These are phyloP conservation scores for Pleurotus eryngii DNA, from an alignment of 768 basidiomycete genomes.

Conservation along the genomic window DNA sequence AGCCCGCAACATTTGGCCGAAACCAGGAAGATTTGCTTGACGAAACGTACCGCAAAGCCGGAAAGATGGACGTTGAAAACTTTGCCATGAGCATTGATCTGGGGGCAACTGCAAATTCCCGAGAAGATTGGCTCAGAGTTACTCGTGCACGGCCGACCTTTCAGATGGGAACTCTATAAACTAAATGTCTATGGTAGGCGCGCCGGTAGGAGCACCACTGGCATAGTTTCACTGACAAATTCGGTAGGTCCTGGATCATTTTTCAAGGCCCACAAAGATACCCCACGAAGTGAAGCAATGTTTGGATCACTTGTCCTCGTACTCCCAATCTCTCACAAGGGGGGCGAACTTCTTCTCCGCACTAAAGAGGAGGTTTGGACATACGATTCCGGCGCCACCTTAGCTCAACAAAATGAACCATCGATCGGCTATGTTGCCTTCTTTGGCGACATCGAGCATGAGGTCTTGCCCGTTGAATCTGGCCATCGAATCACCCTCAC, in stretches of 20 bases:
- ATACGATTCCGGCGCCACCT: constrained; percentile 27
- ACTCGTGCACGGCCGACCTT: constrained; percentile 12
- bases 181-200: constrained; percentile 41
- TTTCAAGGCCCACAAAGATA: constrained; percentile 46
- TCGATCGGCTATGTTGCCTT: constrained; percentile 33
- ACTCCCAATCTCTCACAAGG: constrained; percentile 36
- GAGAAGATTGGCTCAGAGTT: constrained; percentile 19
- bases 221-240: too few species aligned
- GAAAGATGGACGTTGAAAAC: not conserved
- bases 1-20: not conserved
- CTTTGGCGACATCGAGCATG: constrained; percentile 43
- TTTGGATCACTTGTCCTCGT: constrained; percentile 47
- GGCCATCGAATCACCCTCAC: constrained; percentile 35
- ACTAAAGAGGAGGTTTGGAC: constrained; percentile 24
- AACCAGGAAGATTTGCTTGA: not conserved
- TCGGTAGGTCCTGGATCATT: constrained; percentile 31
- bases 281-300: constrained; percentile 37
- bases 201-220: not conserved
- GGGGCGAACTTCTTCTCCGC: constrained; percentile 31
- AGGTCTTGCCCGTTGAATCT: constrained; percentile 36
- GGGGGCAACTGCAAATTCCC: constrained; percentile 20
- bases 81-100: constrained; percentile 29
- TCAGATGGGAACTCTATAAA: constrained; percentile 38
- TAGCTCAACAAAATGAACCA: not conserved
- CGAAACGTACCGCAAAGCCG: not conserved